Evolutionary conservation across 192 early-diverging fungal genomes (phyloP).

Genomic region (Chytriomyces sp.): DNA sequence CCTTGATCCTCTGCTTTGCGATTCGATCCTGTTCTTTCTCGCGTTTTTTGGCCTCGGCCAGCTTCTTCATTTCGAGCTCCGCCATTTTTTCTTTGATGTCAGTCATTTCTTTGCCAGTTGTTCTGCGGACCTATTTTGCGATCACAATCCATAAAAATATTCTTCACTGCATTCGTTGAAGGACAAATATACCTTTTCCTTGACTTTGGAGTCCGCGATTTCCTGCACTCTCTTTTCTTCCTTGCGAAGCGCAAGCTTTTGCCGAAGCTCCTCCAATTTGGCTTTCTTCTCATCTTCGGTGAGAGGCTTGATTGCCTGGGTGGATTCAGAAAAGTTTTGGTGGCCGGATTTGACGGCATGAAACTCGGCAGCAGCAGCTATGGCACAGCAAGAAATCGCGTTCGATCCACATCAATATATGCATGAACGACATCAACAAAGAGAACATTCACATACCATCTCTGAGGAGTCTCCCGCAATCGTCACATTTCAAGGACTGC

Average conservation of each 20-base stretch:
- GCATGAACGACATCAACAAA: constrained; percentile 6
- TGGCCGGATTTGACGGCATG: constrained; percentile 78
- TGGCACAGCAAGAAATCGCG: not conserved
- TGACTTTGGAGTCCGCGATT: constrained; percentile 32
- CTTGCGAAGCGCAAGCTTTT: constrained; percentile 64
- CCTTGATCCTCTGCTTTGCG: constrained; percentile 77
- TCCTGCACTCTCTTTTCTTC: constrained; percentile 63
- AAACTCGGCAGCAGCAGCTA: constrained; percentile 72
- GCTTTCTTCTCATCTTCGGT: constrained; percentile 78
- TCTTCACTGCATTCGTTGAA: no score
- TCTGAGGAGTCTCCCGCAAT: constrained; percentile 76
- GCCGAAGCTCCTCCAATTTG: constrained; percentile 74
- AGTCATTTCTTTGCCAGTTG: constrained; percentile 74
- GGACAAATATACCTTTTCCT: constrained; percentile 7
- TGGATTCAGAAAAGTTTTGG: constrained; percentile 78
- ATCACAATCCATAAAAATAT: no score
- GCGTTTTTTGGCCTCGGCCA: constrained; percentile 67
- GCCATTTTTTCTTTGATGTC: constrained; percentile 70
- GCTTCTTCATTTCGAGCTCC: constrained; percentile 77
- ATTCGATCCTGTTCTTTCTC: constrained; percentile 80
- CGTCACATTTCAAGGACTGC: constrained; percentile 79
- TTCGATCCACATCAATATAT: not conserved
- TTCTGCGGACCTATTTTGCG: constrained; percentile 47
- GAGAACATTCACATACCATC: constrained; percentile 58
- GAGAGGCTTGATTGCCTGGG: constrained; percentile 75